Evolutionary conservation across 768 basidiomycete genomes (phyloP), one percentile per base, ranked within the genome.

Genomic region (Suillus subaureus): DNA sequence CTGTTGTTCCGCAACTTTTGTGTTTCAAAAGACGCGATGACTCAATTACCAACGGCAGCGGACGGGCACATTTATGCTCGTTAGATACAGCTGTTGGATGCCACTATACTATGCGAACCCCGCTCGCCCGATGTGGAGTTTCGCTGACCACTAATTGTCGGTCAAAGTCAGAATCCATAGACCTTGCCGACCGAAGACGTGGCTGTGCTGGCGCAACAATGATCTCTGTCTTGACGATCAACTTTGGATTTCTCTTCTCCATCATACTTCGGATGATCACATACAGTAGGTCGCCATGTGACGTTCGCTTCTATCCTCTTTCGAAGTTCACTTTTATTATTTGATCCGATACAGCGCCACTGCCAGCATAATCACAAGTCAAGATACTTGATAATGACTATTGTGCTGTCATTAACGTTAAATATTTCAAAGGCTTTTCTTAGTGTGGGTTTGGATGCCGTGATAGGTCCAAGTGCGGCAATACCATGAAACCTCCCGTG

Each of bases 271-370:
- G 37, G 37, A 26, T 57, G 23, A 39, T 58, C 52, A 33, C 11
- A 5, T 23, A 49, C 11, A 13, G n/a, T 28, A 23, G 16, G 39
- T 40, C 26, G 21, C 12, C 58, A 60, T 60, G 39, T 42, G 39
- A 28, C 16, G 26, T 40, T 42, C 3, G 26, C 58, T 60, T 60
- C 58, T 60, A 42, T 60, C 26, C 31, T 28, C 51, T 26, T 52
- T 52, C 26, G 31, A 31, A 54, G 52, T 55, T 55, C 21, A 33
- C 6, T 12, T 55, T 55, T 18, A 54, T 55, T 12, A n/a, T 55
- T 33, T 55, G 21, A 18, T 40, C 58, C 28, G 58, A 42, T 60
- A 21, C 18, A 55, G 54, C 21, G 54, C 54, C 54, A 57, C 39
- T 60, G 39, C 37, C 26, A 58, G 39, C 37, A 58, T 58, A 26